Evolutionary conservation across 257 asterid species (phyloP), one percentile per base, ranked within the genome.

Genomic region (Nicotiana obtusifolia): DNA sequence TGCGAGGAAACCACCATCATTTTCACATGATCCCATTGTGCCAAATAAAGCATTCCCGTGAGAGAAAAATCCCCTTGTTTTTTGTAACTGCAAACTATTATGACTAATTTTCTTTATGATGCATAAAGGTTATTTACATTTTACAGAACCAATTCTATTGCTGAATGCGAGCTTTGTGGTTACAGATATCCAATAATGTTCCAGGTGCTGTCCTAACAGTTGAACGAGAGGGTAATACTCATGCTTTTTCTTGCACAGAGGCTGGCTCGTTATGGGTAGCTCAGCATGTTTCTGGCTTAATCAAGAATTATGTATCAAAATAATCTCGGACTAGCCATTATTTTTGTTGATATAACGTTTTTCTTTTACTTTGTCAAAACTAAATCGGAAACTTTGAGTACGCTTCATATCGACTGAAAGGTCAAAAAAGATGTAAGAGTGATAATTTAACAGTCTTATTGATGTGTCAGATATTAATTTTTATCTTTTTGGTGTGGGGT

Each of bases 211-310:
- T 65, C 4, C 5, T 86, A 13, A 90, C 86, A 57, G 83, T 93
- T 22, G 99, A 93, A 88, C 85, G 81, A 1, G 92, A 87, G 84
- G 94, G 94, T 61, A 90, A 89, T 65, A 84, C 98, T 57, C 99
- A 92, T 65, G 89, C 97, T 52, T 95, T 95, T 90, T 91, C 93
- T n/a, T 95, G 99, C 90, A 87, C 90, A 7, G 90, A 88, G 44
- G 91, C 88, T 53, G 99, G 99, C 47, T 91, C 99, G 0, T 80
- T 52, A 1, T 94, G 97, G 93, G 95, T 90, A 78, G 98, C 99
- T 67, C 86, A 85, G 52, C 93, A 89, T 41, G 96, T 91, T 28
- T 87, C 91, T 2, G 84, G 79, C 83, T 86, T 92, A 86, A 92
- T 95, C 84, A 85, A 82, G 67, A 88, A 80, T 28, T 77, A 64